phyloP scores from a whole-genome alignment of 495 filamentous ascomycete species.

The Tuber aestivum region DNA sequence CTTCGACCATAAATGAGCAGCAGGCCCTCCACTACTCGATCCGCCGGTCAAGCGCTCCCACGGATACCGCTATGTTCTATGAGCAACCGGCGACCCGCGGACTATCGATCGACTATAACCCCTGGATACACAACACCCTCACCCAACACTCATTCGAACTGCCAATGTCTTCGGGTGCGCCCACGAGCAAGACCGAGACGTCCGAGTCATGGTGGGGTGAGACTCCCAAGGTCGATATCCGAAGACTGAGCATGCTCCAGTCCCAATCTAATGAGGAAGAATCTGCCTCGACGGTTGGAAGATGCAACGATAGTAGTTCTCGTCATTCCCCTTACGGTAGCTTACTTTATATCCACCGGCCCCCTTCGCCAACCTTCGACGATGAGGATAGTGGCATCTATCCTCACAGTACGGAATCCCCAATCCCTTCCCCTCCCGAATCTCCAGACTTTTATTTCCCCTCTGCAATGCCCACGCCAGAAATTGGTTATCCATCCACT shows the following conservation, averaged over 20 bases:
- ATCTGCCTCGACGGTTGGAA: constrained; percentile 14
- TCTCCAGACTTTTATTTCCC: constrained; percentile 37
- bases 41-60: constrained; percentile 28
- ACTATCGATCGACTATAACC: constrained; percentile 25
- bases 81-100: constrained; percentile 20
- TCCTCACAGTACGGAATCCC: constrained; percentile 27
- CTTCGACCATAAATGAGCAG: constrained; percentile 17
- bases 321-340: constrained; percentile 24
- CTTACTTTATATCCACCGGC: constrained; percentile 29
- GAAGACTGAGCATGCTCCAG: constrained; percentile 4
- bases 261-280: constrained; percentile 14
- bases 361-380: constrained; percentile 35
- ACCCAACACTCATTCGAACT: constrained; percentile 22
- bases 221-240: constrained; percentile 18
- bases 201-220: constrained; percentile 29
- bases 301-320: constrained; percentile 19
- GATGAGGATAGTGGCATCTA: constrained; percentile 30
- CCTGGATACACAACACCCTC: constrained; percentile 17
- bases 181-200: constrained; percentile 10
- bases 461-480: constrained; percentile 33
- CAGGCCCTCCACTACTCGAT: constrained; percentile 19
- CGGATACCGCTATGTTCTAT: constrained; percentile 25
- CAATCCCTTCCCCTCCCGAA: constrained; percentile 40
- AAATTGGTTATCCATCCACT: constrained; percentile 31
- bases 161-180: constrained; percentile 18